Percentiles rank a stretch among this genome's conserved stretches.
Evolutionary conservation across 495 filamentous ascomycete genomes (phyloP).

Genomic region (Sabuloglossum arenarium): DNA sequence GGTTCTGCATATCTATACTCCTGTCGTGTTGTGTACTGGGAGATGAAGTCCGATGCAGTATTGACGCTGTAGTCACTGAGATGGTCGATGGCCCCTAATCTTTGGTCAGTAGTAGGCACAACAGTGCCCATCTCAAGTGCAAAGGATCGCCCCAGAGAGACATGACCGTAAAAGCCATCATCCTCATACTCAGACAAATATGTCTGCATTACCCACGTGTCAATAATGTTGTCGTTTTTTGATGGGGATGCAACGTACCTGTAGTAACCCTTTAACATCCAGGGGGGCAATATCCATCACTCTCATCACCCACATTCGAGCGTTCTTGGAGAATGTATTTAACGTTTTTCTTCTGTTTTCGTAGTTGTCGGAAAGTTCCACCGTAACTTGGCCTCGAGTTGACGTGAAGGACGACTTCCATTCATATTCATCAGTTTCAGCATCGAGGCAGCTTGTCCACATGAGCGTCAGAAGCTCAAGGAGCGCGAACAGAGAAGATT

Average conservation of each 20-base stretch:
- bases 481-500: constrained; percentile 72
- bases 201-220: constrained; percentile 28
- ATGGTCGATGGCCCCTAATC: constrained; percentile 52
- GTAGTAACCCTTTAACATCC: constrained; percentile 85
- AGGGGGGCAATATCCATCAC: constrained; percentile 73
- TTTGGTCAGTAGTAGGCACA: constrained; percentile 75
- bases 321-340: constrained; percentile 50
- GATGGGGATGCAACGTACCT: constrained; percentile 19
- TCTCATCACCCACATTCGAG: constrained; percentile 56
- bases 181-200: constrained; percentile 90
- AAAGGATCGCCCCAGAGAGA: constrained; percentile 88
- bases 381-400: constrained; percentile 43
- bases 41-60: constrained; percentile 84
- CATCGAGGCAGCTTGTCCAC: constrained; percentile 86
- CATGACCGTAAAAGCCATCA: constrained; percentile 65
- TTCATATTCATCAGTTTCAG: constrained; percentile 82
- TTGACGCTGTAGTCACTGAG: constrained; percentile 55
- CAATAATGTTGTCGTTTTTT: not conserved
- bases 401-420: constrained; percentile 65
- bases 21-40: constrained; percentile 92
- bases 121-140: constrained; percentile 77
- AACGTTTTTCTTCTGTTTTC: constrained; percentile 56
- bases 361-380: constrained; percentile 88
- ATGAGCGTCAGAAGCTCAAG: constrained; percentile 79
- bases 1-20: constrained; percentile 70